phyloP scores from a whole-genome alignment of 2,329 filamentous ascomycete species.

The Alternaria sp. region DNA sequence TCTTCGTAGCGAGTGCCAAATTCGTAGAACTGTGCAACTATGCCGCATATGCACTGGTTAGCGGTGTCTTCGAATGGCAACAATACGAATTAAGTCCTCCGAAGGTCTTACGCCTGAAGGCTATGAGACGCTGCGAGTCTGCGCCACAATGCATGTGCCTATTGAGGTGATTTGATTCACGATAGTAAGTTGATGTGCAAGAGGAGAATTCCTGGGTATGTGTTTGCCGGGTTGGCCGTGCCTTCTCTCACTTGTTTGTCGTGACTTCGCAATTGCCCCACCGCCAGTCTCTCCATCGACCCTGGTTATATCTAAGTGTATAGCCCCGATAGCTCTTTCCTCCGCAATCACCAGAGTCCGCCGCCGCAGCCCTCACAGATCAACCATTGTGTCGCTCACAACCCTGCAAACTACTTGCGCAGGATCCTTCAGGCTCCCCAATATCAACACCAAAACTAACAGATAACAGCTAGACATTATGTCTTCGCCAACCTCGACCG shows the following conservation, averaged over 20 bases:
- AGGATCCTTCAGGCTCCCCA: background rate
- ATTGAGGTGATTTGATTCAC: background rate
- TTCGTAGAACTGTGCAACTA: background rate
- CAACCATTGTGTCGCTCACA: background rate
- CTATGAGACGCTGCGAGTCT: background rate
- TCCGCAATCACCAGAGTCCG: background rate
- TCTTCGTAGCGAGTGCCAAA: background rate
- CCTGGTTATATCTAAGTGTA: background rate
- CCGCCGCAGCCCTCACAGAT: background rate
- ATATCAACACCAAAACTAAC: background rate
- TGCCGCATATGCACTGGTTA: background rate
- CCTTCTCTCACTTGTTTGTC: slow-evolving; percentile 6
- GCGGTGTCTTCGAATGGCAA: background rate
- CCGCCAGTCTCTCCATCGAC: background rate
- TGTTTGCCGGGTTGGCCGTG: background rate
- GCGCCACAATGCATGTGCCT: background rate
- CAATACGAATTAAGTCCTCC: background rate
- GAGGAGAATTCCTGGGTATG: background rate
- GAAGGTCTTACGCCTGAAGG: background rate
- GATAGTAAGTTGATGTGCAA: background rate
- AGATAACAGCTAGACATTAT: slow-evolving; percentile 10
- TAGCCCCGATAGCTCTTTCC: background rate
- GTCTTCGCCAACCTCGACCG: slow-evolving; percentile 6
- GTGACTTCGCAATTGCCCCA: background rate
- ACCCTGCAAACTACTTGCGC: background rate